A percentile compares a stretch with the other conserved stretches of the same genome.
These are phyloP conservation scores for Magnolia officinalis DNA, from an alignment of 164 flowering plant genomes.

Conservation along the genomic window DNA sequence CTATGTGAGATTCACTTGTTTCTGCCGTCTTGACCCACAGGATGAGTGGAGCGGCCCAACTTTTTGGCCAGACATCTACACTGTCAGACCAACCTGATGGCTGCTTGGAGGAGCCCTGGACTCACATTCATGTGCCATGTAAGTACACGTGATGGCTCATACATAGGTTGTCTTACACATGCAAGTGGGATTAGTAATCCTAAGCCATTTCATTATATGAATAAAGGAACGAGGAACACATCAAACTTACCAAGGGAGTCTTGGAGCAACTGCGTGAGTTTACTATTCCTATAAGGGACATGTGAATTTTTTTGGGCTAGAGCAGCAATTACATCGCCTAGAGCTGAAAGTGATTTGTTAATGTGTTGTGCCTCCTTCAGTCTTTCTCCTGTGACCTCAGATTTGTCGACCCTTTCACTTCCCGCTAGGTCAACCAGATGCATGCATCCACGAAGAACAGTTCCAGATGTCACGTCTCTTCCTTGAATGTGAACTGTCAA, in stretches of 20 bases:
- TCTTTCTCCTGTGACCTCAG: slow-evolving; percentile 75
- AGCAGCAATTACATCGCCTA: slow-evolving; percentile 79
- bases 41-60: too few relatives aligned
- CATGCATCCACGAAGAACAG: slow-evolving; percentile 63
- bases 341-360: slow-evolving; percentile 75
- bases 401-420: slow-evolving; percentile 76
- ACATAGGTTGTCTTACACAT: background rate
- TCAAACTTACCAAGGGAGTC: slow-evolving; percentile 66
- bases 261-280: slow-evolving; percentile 79
- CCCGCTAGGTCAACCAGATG: slow-evolving; percentile 89
- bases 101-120: background rate
- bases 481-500: slow-evolving; percentile 86
- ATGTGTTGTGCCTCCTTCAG: slow-evolving; percentile 78
- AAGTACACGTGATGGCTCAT: background rate
- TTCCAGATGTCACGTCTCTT: slow-evolving; percentile 58
- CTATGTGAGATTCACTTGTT: too few relatives aligned
- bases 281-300: slow-evolving; percentile 80
- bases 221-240: background rate
- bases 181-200: background rate
- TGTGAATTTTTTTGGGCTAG: slow-evolving; percentile 64
- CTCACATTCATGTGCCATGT: background rate
- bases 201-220: background rate
- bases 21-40: too few relatives aligned
- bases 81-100: background rate
- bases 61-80: background rate